Evolutionary conservation across 768 basidiomycete species (phyloP), one percentile per base, ranked within the genome.

Genomic region (Multifurca ochricompacta): DNA sequence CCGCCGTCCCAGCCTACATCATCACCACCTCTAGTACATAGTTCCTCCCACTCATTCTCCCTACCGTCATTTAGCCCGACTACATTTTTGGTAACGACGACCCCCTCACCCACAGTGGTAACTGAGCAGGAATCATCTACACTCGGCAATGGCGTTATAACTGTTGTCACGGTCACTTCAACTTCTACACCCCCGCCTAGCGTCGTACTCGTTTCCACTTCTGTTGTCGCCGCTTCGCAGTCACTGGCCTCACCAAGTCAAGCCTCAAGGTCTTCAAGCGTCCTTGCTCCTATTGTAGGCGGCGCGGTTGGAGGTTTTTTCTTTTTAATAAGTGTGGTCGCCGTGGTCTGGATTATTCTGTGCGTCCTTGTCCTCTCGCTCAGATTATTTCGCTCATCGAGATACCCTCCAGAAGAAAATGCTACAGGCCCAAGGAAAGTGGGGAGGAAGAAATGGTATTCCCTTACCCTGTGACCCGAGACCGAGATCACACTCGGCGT

Each of bases 401-500:
- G 14, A 46, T 45, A 10, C 27, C 25, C 32, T 23, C 18, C 34
- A 54, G 56, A 21, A 61, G 48, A 31, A 59, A 48, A 35, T 48
- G 60, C 27, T 43, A 46, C 53, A 42, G 34, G 23, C 8, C 54
- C 4, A 9, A 31, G 18, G 1, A n/a, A 7, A 31, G 36, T 9
- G 13, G 4, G 7, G 57, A 59, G 27, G 59, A 61, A 5, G 60
- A 61, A 13, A 27, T 54, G 30, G 39, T 51, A 18, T 45, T 61
- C 21, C 60, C 60, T 13, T 61, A 55, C 30, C 60, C 60, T 25
- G 58, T 59, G 16, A 59, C 53, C 9, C 58, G 58, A 28, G 58
- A 51, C 30, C 41, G 58, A 27, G 42, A 49, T 34, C 58, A 36
- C 13, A 47, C 34, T n/a, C 39, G 40, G 14, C 43, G 46, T 28